A percentile compares a stretch with the other conserved stretches of the same genome.
phyloP scores from a whole-genome alignment of 345 rosid genomes.

The Psidium guajava region DNA sequence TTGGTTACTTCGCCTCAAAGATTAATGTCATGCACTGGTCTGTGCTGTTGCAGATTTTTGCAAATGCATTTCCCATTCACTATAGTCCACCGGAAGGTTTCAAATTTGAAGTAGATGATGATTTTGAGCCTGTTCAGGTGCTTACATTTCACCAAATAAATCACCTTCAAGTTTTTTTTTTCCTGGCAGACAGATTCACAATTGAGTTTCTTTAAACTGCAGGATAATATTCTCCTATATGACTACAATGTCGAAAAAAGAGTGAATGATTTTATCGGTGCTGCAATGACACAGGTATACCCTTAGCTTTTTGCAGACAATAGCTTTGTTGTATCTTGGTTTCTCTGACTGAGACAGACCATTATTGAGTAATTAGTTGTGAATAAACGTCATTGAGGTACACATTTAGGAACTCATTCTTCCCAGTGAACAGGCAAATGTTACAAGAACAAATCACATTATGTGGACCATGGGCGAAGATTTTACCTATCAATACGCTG shows the following conservation, averaged over 20 bases:
- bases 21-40: neutral
- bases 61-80: constrained; percentile 60
- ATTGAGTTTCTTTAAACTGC: constrained; percentile 3
- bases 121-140: constrained; percentile 61
- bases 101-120: constrained; percentile 45
- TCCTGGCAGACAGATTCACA: neutral
- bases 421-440: constrained; percentile 40
- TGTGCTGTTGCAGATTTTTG: constrained; percentile 43
- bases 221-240: constrained; percentile 53
- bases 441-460: constrained; percentile 65
- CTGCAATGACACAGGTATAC: constrained; percentile 61
- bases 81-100: constrained; percentile 75
- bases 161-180: neutral
- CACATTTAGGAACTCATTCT: neutral
- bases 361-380: neutral
- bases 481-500: constrained; percentile 86
- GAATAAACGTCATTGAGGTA: neutral
- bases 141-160: neutral
- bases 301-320: neutral
- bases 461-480: constrained; percentile 99
- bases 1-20: neutral
- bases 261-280: constrained; percentile 48
- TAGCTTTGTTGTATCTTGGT: neutral
- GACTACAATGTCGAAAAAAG: constrained; percentile 52
- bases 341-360: neutral